Percentiles rank a stretch among this genome's conserved stretches.
Evolutionary conservation across 352 stramenopile species (phyloP).

Genomic region (Phytophthora constricta): DNA sequence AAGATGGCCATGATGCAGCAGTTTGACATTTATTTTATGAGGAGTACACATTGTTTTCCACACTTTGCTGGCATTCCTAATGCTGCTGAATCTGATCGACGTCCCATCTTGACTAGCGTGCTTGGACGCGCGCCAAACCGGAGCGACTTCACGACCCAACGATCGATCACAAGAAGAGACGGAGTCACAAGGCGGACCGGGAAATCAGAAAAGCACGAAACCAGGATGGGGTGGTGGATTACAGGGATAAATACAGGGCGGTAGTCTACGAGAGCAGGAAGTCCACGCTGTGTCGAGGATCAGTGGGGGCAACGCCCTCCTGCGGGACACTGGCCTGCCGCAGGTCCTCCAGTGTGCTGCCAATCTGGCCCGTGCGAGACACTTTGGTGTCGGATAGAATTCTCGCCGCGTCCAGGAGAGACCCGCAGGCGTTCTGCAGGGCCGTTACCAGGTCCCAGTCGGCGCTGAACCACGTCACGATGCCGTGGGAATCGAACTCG

Average conservation of each 20-base stretch:
- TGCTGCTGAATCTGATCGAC: too few relatives aligned
- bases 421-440: slow-evolving; percentile 48
- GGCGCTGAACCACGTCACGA: slow-evolving; percentile 61
- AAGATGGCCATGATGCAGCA: too few relatives aligned
- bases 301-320: background rate
- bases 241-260: slow-evolving; percentile 32
- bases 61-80: background rate
- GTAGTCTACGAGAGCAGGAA: slow-evolving; percentile 50
- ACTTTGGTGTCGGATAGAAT: slow-evolving; percentile 57
- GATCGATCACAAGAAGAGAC: slow-evolving; percentile 23
- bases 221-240: slow-evolving; percentile 13
- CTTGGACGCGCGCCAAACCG: too few relatives aligned
- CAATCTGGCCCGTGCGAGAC: slow-evolving; percentile 66
- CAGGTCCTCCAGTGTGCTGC: slow-evolving; percentile 30
- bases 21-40: background rate
- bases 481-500: slow-evolving; percentile 49
- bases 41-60: background rate
- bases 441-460: slow-evolving; percentile 67
- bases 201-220: slow-evolving; percentile 22
- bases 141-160: slow-evolving; percentile 19
- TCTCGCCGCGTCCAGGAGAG: slow-evolving; percentile 46
- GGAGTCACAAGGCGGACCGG: slow-evolving; percentile 18
- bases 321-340: slow-evolving; percentile 11
- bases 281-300: slow-evolving; percentile 44
- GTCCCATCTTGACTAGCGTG: slow-evolving; percentile 24